These are phyloP conservation scores for Neoarthrinium moseri DNA, from an alignment of 2,329 filamentous ascomycete species.

Conservation along the genomic window DNA sequence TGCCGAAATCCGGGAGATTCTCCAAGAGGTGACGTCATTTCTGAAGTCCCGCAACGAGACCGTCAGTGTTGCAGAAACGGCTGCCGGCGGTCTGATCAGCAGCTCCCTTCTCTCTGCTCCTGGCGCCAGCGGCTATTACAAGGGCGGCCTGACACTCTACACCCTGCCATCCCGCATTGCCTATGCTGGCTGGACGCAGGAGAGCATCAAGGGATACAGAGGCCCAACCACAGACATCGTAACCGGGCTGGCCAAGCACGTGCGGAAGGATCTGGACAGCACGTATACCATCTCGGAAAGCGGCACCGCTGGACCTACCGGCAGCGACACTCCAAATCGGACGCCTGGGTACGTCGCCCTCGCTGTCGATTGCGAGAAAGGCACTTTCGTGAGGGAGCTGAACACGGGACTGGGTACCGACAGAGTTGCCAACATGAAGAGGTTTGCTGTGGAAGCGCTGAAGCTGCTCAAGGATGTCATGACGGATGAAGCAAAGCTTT, in stretches of 20 bases:
- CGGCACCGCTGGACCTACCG: slow-evolving; percentile 64
- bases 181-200: slow-evolving; percentile 60
- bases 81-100: slow-evolving; percentile 61
- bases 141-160: slow-evolving; percentile 62
- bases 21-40: neutral
- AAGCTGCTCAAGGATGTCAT: slow-evolving; percentile 56
- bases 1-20: neutral
- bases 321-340: slow-evolving; percentile 53
- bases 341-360: slow-evolving; percentile 63
- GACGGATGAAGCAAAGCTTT: slow-evolving; percentile 16
- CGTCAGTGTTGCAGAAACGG: slow-evolving; percentile 27
- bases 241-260: slow-evolving; percentile 52
- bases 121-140: slow-evolving; percentile 57
- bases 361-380: slow-evolving; percentile 54
- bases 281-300: slow-evolving; percentile 60
- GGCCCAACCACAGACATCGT: slow-evolving; percentile 61
- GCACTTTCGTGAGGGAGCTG: slow-evolving; percentile 51
- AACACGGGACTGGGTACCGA: slow-evolving; percentile 53
- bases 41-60: slow-evolving; percentile 3
- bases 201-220: slow-evolving; percentile 48
- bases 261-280: slow-evolving; percentile 50
- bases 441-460: slow-evolving; percentile 58
- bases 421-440: slow-evolving; percentile 61
- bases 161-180: slow-evolving; percentile 56
- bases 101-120: slow-evolving; percentile 56